Evolutionary conservation across 257 asterid species (phyloP), one percentile per base, ranked within the genome.

Genomic region (Plantago elongata): DNA sequence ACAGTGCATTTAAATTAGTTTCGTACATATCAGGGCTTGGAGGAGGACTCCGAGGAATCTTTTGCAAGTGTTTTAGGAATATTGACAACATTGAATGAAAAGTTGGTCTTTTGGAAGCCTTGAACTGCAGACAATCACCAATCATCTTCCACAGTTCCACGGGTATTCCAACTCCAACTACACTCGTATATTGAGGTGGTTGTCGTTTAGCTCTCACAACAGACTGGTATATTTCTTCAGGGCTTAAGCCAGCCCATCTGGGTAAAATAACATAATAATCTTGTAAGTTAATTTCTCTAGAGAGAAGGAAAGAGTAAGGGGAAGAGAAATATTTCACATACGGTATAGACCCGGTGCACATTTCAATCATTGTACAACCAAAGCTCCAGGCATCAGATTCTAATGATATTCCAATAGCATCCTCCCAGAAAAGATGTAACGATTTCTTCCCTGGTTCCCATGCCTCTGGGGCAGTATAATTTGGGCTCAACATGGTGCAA

Each of bases 311-410:
- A 60, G 60, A 54, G 37, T 3, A 11, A 22, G 40, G 9, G 14
- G 62, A 57, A 38, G 62, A 15, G 44, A 60, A 45, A 15, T 9
- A 45, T 51, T 69, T 43, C 72, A 85, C 99, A 61, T 89, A 93
- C 99, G 99, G 99, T 67, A 82, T 80, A 77, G 95, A 74, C 77
- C 99, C 99, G 27, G 99, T 93, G 84, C 99, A 93, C 99, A 93
- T 93, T 79, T 93, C 97, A 63, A 89, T 97, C 80, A 93, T 72
- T 49, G 99, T 93, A 68, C 99, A 93, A 59, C 99, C 99, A 77
- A 93, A 93, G 83, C 99, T 93, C 99, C 99, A 93, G 73, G 99
- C 90, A 74, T 93, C 99, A 54, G 99, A 93, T 74, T 93, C 99
- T 3, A 84, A 73, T 47, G 99, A 93, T 70, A 93, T 89, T 77